Percentiles rank a stretch among this genome's conserved stretches.
phyloP scores from a whole-genome alignment of 371 early-diverging fungal genomes.

The Actinomortierella ambigua region DNA sequence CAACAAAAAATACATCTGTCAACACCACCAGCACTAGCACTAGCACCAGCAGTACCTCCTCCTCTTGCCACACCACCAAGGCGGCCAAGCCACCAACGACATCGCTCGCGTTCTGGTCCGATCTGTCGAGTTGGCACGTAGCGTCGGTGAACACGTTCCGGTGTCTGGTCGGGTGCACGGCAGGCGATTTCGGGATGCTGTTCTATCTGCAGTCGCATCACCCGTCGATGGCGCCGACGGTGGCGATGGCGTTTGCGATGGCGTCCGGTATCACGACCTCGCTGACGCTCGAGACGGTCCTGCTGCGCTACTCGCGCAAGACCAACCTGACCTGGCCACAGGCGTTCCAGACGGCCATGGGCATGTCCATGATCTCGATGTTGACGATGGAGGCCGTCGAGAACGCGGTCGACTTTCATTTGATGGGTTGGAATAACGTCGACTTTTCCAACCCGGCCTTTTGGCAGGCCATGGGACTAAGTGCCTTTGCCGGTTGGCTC shows the following conservation, averaged over 20 bases:
- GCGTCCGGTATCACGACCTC: slow-evolving; percentile 57
- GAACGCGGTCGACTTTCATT: slow-evolving; percentile 56
- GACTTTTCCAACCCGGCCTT: slow-evolving; percentile 52
- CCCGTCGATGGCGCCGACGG: slow-evolving; percentile 48
- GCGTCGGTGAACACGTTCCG: slow-evolving; percentile 56
- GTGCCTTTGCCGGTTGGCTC: slow-evolving; percentile 53
- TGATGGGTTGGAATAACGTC: slow-evolving; percentile 58
- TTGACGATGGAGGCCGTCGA: slow-evolving; percentile 61
- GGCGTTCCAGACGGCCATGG: slow-evolving; percentile 61
- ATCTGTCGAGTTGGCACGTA: slow-evolving; percentile 52
- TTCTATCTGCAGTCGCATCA: slow-evolving; percentile 55
- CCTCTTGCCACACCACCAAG: neutral
- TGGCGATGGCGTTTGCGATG: slow-evolving; percentile 55
- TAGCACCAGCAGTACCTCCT: too few relatives aligned
- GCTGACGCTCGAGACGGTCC: slow-evolving; percentile 53
- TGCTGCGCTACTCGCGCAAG: slow-evolving; percentile 45
- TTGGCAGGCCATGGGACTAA: slow-evolving; percentile 52
- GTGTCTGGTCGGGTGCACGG: slow-evolving; percentile 58
- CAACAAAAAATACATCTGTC: neutral
- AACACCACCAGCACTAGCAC: neutral
- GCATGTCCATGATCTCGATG: slow-evolving; percentile 65
- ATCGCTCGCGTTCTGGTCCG: slow-evolving; percentile 51
- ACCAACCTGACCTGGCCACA: slow-evolving; percentile 44
- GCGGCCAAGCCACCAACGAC: slow-evolving; percentile 3
- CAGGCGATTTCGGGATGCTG: slow-evolving; percentile 57